Conservation (phyloP, 116 monocot genomes). For the Trichopus zeylanicus region DNA sequence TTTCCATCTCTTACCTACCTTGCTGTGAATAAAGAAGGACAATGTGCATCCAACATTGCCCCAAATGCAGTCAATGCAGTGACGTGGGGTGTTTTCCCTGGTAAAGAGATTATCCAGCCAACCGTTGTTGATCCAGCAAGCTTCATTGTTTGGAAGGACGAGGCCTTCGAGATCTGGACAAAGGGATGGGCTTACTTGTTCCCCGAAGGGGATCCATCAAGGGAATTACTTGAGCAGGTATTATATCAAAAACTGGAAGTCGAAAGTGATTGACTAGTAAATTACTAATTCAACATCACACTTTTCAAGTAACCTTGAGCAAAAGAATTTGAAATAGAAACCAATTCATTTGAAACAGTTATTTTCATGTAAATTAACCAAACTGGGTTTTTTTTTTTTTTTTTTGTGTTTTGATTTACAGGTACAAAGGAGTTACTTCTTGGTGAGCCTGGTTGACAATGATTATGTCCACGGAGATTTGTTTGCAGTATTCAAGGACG, state of each 20-base stretch:
- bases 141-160: conserved; percentile 91
- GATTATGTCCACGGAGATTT: conserved; percentile 74
- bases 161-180: conserved; percentile 91
- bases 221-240: conserved; percentile 51
- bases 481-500: conserved; percentile 66
- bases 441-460: conserved; percentile 85
- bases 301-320: too few species aligned
- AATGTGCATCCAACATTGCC: conserved; percentile 49
- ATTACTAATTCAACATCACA: too few species aligned
- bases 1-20: conserved; percentile 62
- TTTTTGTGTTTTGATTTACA: conserved; percentile 6
- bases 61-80: conserved; percentile 76
- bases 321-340: too few species aligned
- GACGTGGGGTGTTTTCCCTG: conserved; percentile 94
- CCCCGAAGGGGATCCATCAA: conserved; percentile 64
- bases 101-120: conserved; percentile 82
- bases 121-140: conserved; percentile 78
- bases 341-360: too few species aligned
- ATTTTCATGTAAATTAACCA: too few species aligned
- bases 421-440: conserved; percentile 62
- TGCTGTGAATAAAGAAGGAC: conserved; percentile 69
- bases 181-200: conserved; percentile 71
- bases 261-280: too few species aligned
- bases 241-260: neutral
- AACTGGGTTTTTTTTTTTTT: too few species aligned